Evolutionary conservation across 257 asterid genomes (phyloP), one percentile per base, ranked within the genome.

Genomic region (Sherardia arvensis): DNA sequence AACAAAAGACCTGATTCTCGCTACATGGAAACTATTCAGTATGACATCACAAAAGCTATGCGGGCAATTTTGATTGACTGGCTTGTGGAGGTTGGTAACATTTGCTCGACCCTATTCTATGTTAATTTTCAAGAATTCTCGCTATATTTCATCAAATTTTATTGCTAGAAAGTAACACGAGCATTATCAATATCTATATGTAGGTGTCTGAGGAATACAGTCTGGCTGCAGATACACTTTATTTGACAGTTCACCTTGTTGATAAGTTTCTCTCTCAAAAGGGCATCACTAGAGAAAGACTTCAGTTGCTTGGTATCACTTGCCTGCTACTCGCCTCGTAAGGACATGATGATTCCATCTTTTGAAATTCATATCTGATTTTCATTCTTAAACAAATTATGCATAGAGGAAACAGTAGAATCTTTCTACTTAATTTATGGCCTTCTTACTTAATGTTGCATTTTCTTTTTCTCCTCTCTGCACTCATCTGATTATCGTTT

Each of bases 21-120:
- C 76, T 91, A 86, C 69, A 91, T 88, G 92, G 90, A 91, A 79
- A 81, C 64, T 69, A 29, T 82, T 74, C 98, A 91, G 80, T 74
- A 29, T 18, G 96, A 91, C 72, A 80, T 91, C 72, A 81, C 81
- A 30, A 80, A 64, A 40, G 74, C 80, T 63, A 91, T 88, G 98
- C 79, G 98, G 53, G 82, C 83, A 33, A 88, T 86, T 71, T 82
- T 91, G 76, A 76, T 91, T 21, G 95, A 91, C 71, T 91, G 98
- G 98, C 95, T 91, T 69, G 95, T 88, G 65, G 94, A 86, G 91
- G 98, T 91, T 59, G 23, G 86, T 62, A 33, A 32, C 49, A 6
- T 28, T 56, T 32, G 5, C 45, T 18, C 8, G 47, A 20, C 23
- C 64, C 47, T 33, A 60, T 9, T 3, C 32, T 60, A 26, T 33